Conservation (phyloP, 1,139 yeast genomes). For the Geotrichum siamense region DNA sequence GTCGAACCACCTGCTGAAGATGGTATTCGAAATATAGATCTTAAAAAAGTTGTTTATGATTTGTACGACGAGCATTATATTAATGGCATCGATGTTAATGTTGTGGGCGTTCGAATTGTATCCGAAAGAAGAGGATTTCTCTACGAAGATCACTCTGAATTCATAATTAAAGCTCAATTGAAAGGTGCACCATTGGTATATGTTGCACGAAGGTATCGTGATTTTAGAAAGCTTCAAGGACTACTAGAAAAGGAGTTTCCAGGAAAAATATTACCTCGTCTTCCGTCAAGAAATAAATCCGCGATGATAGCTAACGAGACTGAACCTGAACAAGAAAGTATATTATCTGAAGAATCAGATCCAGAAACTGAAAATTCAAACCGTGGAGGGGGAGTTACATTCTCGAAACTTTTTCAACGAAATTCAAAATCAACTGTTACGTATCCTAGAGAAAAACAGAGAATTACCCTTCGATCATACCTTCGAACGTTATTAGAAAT, state of each 20-base stretch:
- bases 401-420: constrained; percentile 1
- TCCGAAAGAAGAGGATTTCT: constrained; percentile 31
- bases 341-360: constrained; percentile 11
- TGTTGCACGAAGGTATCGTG: constrained; percentile 56
- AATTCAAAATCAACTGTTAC: constrained; percentile 3
- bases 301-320: constrained; percentile 17
- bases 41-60: constrained; percentile 30
- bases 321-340: constrained; percentile 20
- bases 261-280: constrained; percentile 57
- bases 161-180: constrained; percentile 29
- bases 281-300: constrained; percentile 52
- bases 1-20: constrained; percentile 47
- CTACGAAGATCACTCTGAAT: constrained; percentile 30
- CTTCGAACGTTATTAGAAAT: constrained; percentile 47
- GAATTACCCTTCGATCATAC: constrained; percentile 72
- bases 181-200: constrained; percentile 39
- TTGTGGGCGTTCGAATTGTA: constrained; percentile 50
- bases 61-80: constrained; percentile 43
- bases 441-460: constrained; percentile 57
- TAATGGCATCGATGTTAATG: constrained; percentile 56
- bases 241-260: constrained; percentile 53
- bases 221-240: constrained; percentile 52
- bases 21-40: constrained; percentile 46
- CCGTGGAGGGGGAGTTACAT: neutral
- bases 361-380: constrained; percentile 9